A percentile compares a stretch with the other conserved stretches of the same genome.
phyloP scores from a whole-genome alignment of 768 basidiomycete species.

The Xerocomellus amylosporus region DNA sequence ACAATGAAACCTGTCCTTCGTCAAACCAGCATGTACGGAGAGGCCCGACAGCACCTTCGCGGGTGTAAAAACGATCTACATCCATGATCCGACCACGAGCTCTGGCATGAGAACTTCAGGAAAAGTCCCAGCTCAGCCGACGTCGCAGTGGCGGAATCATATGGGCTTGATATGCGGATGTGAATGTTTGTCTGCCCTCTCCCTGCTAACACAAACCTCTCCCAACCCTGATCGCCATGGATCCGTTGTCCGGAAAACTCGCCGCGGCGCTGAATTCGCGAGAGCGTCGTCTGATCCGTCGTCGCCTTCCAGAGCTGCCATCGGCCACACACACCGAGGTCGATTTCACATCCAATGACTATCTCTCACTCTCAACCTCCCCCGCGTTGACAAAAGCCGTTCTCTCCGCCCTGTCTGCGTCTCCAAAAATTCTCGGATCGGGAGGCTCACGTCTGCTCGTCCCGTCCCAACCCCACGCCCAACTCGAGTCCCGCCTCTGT shows the following conservation, averaged over 20 bases:
- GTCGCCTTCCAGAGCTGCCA: slow-evolving; percentile 59
- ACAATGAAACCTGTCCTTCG: too few relatives aligned
- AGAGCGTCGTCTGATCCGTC: slow-evolving; percentile 63
- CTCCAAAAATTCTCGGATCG: slow-evolving; percentile 73
- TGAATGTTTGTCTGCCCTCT: too few relatives aligned
- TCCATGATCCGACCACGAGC: too few relatives aligned
- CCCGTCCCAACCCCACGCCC: slow-evolving; percentile 50
- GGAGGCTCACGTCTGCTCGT: slow-evolving; percentile 86
- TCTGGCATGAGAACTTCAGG: slow-evolving; percentile 2
- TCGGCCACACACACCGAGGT: slow-evolving; percentile 33
- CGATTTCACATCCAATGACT: slow-evolving; percentile 92
- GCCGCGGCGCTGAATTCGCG: slow-evolving; percentile 58
- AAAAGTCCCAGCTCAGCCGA: not conserved
- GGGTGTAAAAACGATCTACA: too few relatives aligned
- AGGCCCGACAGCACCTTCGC: not conserved
- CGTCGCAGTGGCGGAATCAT: not conserved
- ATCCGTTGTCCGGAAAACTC: slow-evolving; percentile 40
- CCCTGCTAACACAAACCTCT: not conserved
- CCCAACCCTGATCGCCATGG: slow-evolving; percentile 15
- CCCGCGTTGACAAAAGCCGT: slow-evolving; percentile 54
- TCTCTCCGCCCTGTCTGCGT: slow-evolving; percentile 46
- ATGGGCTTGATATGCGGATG: not conserved
- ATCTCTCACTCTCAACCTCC: slow-evolving; percentile 76
- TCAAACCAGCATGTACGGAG: not conserved
- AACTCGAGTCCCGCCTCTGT: slow-evolving; percentile 68